Evolutionary conservation across 139 green algal genomes (phyloP).

Genomic region (Tetradesmus obliquus): DNA sequence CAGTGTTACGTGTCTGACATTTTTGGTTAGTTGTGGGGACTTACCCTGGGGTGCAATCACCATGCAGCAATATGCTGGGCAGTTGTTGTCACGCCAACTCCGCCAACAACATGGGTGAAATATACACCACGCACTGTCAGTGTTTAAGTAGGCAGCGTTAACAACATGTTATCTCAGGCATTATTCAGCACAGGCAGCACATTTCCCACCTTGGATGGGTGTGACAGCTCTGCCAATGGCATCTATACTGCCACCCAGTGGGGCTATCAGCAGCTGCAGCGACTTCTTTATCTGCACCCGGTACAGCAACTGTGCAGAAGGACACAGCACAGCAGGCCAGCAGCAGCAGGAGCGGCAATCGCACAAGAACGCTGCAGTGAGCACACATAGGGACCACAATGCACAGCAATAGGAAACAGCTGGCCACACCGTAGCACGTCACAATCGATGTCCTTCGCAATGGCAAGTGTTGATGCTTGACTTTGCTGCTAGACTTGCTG

Average conservation of each 20-base stretch:
- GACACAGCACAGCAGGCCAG: background rate
- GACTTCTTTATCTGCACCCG: conserved; percentile 3
- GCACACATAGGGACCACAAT: background rate
- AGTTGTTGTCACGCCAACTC: too few relatives aligned
- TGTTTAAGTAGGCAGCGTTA: too few relatives aligned
- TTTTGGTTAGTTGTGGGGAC: too few relatives aligned
- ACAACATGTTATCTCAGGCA: too few relatives aligned
- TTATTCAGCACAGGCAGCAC: background rate
- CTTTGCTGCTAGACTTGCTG: too few relatives aligned
- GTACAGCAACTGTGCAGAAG: conserved; percentile 57
- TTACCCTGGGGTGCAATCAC: too few relatives aligned
- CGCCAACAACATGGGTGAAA: too few relatives aligned
- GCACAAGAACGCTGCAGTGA: background rate
- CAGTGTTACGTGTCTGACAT: too few relatives aligned
- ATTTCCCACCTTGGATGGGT: background rate
- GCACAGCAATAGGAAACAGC: background rate
- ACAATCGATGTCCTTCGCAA: background rate
- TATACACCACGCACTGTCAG: too few relatives aligned
- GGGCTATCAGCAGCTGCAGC: conserved; percentile 53
- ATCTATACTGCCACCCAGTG: conserved; percentile 52
- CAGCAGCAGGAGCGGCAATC: background rate
- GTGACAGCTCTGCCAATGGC: background rate
- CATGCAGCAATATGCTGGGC: too few relatives aligned
- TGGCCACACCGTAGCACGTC: background rate
- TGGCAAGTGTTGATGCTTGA: too few relatives aligned